Percentiles rank a stretch among this genome's conserved stretches.
Evolutionary conservation across 768 basidiomycete genomes (phyloP).

Genomic region (Phylloporus scabripes): DNA sequence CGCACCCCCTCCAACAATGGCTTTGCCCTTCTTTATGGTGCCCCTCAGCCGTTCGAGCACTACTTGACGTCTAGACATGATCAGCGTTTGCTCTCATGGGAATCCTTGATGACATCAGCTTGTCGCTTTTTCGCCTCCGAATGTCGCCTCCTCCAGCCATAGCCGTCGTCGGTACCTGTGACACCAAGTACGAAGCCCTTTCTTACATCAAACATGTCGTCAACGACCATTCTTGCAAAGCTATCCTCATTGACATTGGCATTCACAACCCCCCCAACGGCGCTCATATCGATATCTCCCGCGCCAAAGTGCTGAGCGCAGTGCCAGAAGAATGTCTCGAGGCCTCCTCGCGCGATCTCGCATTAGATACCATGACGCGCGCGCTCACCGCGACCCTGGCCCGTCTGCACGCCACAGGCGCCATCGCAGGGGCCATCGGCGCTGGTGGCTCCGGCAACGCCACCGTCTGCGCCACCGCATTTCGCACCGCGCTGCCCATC

Average conservation of each 20-base stretch:
- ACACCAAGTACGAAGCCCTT: slow-evolving; percentile 24
- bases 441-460: slow-evolving; percentile 27
- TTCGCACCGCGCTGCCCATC: slow-evolving; percentile 19
- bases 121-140: background rate
- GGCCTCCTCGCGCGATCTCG: slow-evolving; percentile 5
- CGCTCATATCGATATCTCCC: slow-evolving; percentile 19
- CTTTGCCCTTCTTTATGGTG: slow-evolving; percentile 14
- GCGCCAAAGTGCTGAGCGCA: slow-evolving; percentile 14
- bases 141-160: slow-evolving; percentile 10
- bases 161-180: slow-evolving; percentile 26
- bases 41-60: slow-evolving; percentile 12
- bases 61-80: slow-evolving; percentile 18
- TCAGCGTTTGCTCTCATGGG: background rate
- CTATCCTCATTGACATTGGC: slow-evolving; percentile 26
- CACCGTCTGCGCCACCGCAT: slow-evolving; percentile 19
- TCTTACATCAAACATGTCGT: slow-evolving; percentile 18
- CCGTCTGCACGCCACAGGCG: slow-evolving; percentile 5
- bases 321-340: background rate
- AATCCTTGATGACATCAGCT: slow-evolving; percentile 16
- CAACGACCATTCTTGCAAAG: slow-evolving; percentile 12
- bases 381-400: slow-evolving; percentile 17
- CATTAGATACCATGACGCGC: slow-evolving; percentile 16
- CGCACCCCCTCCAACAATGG: slow-evolving; percentile 25
- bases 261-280: slow-evolving; percentile 12
- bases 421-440: slow-evolving; percentile 18